Percentiles rank a stretch among this genome's conserved stretches.
These are phyloP conservation scores for Dothistroma septosporum DNA, from an alignment of 2,329 filamentous ascomycete species.

Conservation along the genomic window DNA sequence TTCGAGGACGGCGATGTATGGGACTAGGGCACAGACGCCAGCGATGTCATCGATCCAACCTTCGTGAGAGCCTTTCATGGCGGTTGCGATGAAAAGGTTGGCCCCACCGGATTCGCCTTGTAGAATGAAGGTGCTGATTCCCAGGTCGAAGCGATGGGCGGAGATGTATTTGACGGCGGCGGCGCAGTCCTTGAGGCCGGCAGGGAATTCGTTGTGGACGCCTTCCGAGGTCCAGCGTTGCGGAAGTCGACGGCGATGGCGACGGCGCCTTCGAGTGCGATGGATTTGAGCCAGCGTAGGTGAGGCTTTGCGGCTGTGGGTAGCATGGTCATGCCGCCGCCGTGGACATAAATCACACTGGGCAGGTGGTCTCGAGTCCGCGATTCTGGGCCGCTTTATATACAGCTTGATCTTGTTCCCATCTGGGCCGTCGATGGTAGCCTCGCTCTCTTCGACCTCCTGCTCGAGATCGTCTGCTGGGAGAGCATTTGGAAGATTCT, in stretches of 20 bases:
- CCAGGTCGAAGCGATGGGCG: conserved; percentile 22
- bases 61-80: conserved; percentile 29
- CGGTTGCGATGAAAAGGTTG: conserved; percentile 29
- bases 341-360: conserved; percentile 29
- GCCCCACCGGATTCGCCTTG: conserved; percentile 34
- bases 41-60: conserved; percentile 26
- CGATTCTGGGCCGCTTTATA: conserved; percentile 16
- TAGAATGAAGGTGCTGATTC: conserved; percentile 27
- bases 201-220: conserved; percentile 28
- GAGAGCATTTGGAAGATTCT: conserved; percentile 64
- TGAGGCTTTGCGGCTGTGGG: conserved; percentile 25
- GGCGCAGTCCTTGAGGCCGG: conserved; percentile 32
- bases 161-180: conserved; percentile 25
- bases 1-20: conserved; percentile 22
- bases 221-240: conserved; percentile 30
- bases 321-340: conserved; percentile 29
- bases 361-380: conserved; percentile 17
- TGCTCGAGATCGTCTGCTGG: conserved; percentile 21
- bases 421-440: conserved; percentile 22
- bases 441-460: conserved; percentile 13
- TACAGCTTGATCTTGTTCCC: conserved; percentile 24
- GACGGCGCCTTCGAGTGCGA: conserved; percentile 25
- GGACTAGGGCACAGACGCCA: conserved; percentile 26
- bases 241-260: conserved; percentile 33
- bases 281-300: conserved; percentile 26